Evolutionary conservation across 768 basidiomycete species (phyloP).

Genomic region (Hypholoma fasciculare): DNA sequence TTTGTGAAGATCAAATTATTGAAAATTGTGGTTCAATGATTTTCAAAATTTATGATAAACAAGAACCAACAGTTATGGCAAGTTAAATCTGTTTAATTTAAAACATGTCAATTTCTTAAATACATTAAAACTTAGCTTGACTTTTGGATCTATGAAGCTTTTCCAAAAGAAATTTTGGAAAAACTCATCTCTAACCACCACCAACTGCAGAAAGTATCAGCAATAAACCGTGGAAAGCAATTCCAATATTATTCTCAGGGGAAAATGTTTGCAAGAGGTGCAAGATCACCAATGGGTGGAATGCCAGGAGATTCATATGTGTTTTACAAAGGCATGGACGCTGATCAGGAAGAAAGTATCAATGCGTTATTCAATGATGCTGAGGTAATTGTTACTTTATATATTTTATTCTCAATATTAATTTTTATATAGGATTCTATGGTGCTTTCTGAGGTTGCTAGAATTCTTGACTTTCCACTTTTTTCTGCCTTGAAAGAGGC

Average conservation of each 20-base stretch:
- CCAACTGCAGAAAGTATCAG: neutral
- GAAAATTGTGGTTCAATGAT: neutral
- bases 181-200: neutral
- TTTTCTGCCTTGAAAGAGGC: neutral
- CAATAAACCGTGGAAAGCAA: neutral
- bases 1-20: neutral
- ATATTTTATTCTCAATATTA: neutral
- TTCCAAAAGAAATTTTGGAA: neutral
- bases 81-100: too few relatives aligned
- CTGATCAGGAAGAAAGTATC: neutral
- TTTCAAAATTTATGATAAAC: neutral
- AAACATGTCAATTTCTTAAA: too few relatives aligned
- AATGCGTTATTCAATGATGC: neutral
- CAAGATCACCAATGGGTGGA: neutral
- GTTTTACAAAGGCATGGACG: neutral
- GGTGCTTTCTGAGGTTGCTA: neutral
- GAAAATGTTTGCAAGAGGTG: neutral
- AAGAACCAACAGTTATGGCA: neutral
- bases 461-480: neutral
- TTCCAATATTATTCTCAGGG: neutral
- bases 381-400: neutral
- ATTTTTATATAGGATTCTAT: neutral
- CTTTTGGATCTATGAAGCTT: neutral
- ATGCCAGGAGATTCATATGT: slow-evolving; percentile 1
- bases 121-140: neutral